phyloP scores from a whole-genome alignment of 2,329 filamentous ascomycete genomes.

The Aaosphaeria arxii region DNA sequence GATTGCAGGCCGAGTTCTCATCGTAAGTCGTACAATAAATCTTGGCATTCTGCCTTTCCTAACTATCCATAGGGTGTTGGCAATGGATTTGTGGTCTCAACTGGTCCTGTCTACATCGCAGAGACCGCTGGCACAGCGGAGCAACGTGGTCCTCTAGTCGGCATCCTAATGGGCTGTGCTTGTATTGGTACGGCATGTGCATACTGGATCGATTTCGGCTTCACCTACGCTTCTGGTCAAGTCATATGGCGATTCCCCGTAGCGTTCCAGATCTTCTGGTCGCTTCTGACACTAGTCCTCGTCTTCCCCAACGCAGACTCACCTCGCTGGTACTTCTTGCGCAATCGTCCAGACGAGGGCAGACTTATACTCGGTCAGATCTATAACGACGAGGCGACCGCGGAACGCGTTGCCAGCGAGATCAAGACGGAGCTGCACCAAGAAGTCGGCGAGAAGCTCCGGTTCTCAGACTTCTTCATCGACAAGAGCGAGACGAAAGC shows the following conservation, averaged over 20 bases:
- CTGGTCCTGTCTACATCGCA: slow-evolving; percentile 27
- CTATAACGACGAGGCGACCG: slow-evolving; percentile 10
- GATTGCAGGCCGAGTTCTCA: slow-evolving; percentile 23
- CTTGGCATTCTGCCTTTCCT: background rate
- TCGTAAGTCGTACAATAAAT: slow-evolving; percentile 10
- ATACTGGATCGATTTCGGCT: slow-evolving; percentile 35
- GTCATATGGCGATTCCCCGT: slow-evolving; percentile 32
- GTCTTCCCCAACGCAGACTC: slow-evolving; percentile 19
- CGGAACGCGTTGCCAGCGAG: slow-evolving; percentile 9
- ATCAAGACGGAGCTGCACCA: slow-evolving; percentile 10
- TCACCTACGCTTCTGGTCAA: slow-evolving; percentile 22
- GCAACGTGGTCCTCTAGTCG: slow-evolving; percentile 25
- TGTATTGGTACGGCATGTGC: slow-evolving; percentile 23
- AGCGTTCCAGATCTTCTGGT: slow-evolving; percentile 27
- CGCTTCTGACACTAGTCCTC: slow-evolving; percentile 17
- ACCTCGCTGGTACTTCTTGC: slow-evolving; percentile 27
- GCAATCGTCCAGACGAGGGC: slow-evolving; percentile 14
- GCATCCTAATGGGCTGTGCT: slow-evolving; percentile 26
- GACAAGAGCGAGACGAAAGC: slow-evolving; percentile 17
- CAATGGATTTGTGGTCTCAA: slow-evolving; percentile 29
- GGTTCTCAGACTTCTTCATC: slow-evolving; percentile 19
- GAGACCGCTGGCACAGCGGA: slow-evolving; percentile 25
- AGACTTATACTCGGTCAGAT: slow-evolving; percentile 18
- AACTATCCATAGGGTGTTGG: slow-evolving; percentile 22
- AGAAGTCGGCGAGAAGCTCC: slow-evolving; percentile 13